Evolutionary conservation across 768 basidiomycete species (phyloP), one percentile per base, ranked within the genome.

Genomic region (Cystofilobasidium bisporidii): DNA sequence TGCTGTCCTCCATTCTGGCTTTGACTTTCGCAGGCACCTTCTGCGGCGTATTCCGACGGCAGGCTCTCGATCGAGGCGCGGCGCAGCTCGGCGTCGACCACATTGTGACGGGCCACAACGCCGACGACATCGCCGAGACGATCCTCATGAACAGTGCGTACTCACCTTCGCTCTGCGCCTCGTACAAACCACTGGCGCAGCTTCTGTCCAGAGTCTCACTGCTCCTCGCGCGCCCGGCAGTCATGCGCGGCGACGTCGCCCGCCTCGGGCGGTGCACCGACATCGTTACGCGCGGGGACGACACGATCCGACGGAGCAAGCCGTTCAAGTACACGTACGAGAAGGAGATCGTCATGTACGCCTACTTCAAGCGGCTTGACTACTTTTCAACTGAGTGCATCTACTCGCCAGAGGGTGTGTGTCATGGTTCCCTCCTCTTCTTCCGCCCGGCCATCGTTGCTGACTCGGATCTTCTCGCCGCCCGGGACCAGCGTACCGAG

Each of bases 271-370:
- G 96, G 61, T 98, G 96, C 77, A 98, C 94, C 0, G 81, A 86
- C 45, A 93, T 99, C 69, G 94, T 91, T 67, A 99, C 96, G 0
- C 86, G 91, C 75, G 91, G 91, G 47, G 94, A 96, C 76, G 91
- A 96, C 73, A 93, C 91, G 1, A 97, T 98, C 76, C 90, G 86
- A 76, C 84, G 96, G 65, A 92, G 89, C 59, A 99, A 99, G 78
- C 96, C 96, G n/a, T 98, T 99, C 82, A 98, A 97, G 76, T 99
- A 98, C 74, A 87, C 91, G 0, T 98, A 98, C 73, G 96, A 99
- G 80, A 99, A 99, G 79, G 96, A 99, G 79, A 98, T 99, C 38
- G 96, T 99, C 70, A 98, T 99, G 96, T 97, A 98, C 76, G 94
- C 94, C 12, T 97, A 99, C 78, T 97, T 97, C 81, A 97, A 74